Evolutionary conservation across 495 filamentous ascomycete species (phyloP).

Genomic region (Massariosphaeria phaeospora): DNA sequence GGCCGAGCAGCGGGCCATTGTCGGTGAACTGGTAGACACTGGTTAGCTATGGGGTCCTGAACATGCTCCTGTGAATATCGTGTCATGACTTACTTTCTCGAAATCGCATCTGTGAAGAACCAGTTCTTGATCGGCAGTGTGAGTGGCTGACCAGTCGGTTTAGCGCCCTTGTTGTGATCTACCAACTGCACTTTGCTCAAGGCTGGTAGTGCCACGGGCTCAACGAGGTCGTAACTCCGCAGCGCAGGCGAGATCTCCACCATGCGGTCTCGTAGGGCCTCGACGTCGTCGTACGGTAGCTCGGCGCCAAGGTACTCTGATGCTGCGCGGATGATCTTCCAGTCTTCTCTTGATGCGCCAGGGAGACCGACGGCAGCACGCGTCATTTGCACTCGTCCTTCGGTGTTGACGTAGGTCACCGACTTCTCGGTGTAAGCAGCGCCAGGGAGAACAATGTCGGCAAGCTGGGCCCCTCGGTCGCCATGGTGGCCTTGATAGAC

Average conservation of each 20-base stretch:
- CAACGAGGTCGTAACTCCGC: conserved; percentile 83
- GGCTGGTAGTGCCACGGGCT: conserved; percentile 62
- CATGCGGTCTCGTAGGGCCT: conserved; percentile 83
- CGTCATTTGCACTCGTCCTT: conserved; percentile 89
- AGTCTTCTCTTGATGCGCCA: conserved; percentile 88
- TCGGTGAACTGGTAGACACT: conserved; percentile 67
- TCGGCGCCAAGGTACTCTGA: conserved; percentile 85
- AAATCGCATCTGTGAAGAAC: conserved; percentile 95
- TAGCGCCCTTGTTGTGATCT: conserved; percentile 86
- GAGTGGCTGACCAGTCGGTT: conserved; percentile 61
- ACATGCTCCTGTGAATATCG: background rate
- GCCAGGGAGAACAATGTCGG: conserved; percentile 89
- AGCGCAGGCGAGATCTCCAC: conserved; percentile 87
- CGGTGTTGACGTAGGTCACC: conserved; percentile 96
- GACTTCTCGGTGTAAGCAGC: conserved; percentile 96
- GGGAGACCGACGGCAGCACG: conserved; percentile 78
- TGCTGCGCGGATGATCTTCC: conserved; percentile 92
- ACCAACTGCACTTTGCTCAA: conserved; percentile 88
- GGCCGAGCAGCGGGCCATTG: conserved; percentile 92
- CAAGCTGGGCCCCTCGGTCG: conserved; percentile 84
- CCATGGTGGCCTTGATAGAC: conserved; percentile 98
- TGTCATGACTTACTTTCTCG: conserved; percentile 65
- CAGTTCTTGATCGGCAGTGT: conserved; percentile 88
- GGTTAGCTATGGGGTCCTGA: conserved; percentile 35
- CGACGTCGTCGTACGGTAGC: conserved; percentile 88